Base-by-base conservation (phyloP, 75 land plant genomes). In the Gnetum montanum region DNA sequence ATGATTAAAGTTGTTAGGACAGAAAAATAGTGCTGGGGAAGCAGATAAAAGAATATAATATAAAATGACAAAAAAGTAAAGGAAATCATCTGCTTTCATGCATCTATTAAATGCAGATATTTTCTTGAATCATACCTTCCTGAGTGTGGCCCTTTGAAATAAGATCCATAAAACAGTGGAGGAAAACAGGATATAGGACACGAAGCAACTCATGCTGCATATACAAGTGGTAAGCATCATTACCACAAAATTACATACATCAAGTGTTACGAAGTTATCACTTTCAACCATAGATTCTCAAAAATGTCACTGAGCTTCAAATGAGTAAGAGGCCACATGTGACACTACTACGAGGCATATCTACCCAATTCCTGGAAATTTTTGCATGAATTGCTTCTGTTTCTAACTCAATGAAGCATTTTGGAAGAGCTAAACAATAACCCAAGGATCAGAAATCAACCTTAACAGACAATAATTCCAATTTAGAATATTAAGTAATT, bases 161-260 rank as follows among this genome's bases (percentile, higher is more conserved):
- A 31, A 95, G 76, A 57, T 95, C 99, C 93, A 95, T 83, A 65
- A 72, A 95, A 50, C 78, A 86, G 50, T 95, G 99, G 19, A 91
- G 72, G 59, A 84, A 95, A 37, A 86, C 97, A 12, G 99, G 99
- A 72, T 95, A 90, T 3, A 95, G 69, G 52, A 95, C 87, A 3
- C 92, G 85, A 63, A 90, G 75, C 57, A 95, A 61, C 67, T 95
- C 99, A 69, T 79, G 87, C 93, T 92, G 88, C 59, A 68, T n/a
- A n/a, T n/a, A n/a, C n/a, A 49, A 56, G 20, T 8, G 34, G 12
- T 16, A 34, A 53, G 11, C 34, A 22, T 18, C 34, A 53, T 19
- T 18, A 53, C 19, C 55, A 33, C 33, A 52, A 52, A 15, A 18
- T 31, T 52, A 52, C 22, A 20, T 33, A 4, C 52, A 41, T 22